phyloP scores from a whole-genome alignment of 2,329 filamentous ascomycete species.

The Xylariomycetidae sp. region DNA sequence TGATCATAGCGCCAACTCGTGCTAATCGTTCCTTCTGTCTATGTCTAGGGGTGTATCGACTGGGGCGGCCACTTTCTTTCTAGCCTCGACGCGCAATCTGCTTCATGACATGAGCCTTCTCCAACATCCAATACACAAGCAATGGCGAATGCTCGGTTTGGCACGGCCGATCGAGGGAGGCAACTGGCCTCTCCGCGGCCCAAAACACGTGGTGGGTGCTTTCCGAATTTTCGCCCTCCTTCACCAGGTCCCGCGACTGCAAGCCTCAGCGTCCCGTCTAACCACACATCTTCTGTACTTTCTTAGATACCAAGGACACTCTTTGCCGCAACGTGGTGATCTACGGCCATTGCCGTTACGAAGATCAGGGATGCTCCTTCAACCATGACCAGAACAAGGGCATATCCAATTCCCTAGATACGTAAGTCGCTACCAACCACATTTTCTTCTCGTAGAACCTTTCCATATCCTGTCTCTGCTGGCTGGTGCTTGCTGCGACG shows the following conservation, averaged over 20 bases:
- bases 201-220: slow-evolving; percentile 30
- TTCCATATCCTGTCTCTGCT: too few species aligned
- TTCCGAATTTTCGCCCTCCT: neutral
- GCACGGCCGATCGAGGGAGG: slow-evolving; percentile 26
- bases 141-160: slow-evolving; percentile 29
- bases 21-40: too few species aligned
- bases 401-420: slow-evolving; percentile 29
- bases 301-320: slow-evolving; percentile 76
- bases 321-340: slow-evolving; percentile 90
- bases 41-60: slow-evolving; percentile 17
- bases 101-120: slow-evolving; percentile 15
- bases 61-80: slow-evolving; percentile 19
- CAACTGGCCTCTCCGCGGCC: slow-evolving; percentile 32
- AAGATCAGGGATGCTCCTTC: slow-evolving; percentile 87
- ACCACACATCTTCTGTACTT: slow-evolving; percentile 9
- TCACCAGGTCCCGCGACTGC: too few species aligned
- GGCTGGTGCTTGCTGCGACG: slow-evolving; percentile 10
- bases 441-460: neutral
- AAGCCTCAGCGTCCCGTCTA: too few species aligned
- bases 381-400: slow-evolving; percentile 75
- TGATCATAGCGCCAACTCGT: too few species aligned
- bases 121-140: too few species aligned
- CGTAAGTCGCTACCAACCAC: slow-evolving; percentile 25
- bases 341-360: slow-evolving; percentile 88
- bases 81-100: too few species aligned